Percentiles rank a stretch among this genome's conserved stretches.
Evolutionary conservation across 202 grass and related monocot genomes (phyloP).

Genomic region (Hordeum pubiflorum): DNA sequence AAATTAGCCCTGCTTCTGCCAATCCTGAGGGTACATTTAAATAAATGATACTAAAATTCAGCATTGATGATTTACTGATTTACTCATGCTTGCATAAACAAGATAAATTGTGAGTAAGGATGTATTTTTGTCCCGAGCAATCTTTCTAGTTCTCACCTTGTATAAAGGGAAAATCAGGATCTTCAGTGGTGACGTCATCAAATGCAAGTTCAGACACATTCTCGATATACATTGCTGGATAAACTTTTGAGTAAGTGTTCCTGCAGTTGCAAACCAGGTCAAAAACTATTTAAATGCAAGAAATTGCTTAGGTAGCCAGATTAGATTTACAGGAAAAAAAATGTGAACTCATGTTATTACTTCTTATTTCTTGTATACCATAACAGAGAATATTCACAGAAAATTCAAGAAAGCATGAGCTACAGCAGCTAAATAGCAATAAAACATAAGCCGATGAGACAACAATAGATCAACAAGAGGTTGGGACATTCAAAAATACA

Average conservation of each 20-base stretch:
- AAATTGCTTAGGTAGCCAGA: background rate
- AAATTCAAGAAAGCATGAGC: background rate
- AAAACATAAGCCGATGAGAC: background rate
- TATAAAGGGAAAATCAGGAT: slow-evolving; percentile 83
- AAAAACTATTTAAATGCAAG: slow-evolving; percentile 24
- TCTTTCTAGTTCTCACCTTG: slow-evolving; percentile 61
- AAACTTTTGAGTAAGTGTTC: slow-evolving; percentile 84
- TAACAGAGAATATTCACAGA: background rate
- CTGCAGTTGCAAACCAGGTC: slow-evolving; percentile 36
- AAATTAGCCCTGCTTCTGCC: slow-evolving; percentile 88
- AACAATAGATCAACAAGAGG: background rate
- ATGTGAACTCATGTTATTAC: background rate
- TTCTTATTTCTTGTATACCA: background rate
- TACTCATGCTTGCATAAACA: background rate
- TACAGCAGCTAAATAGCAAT: background rate
- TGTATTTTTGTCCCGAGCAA: background rate
- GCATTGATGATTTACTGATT: background rate
- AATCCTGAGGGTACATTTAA: slow-evolving; percentile 48
- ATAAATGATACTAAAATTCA: slow-evolving; percentile 12
- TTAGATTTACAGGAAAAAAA: background rate
- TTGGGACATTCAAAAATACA: background rate
- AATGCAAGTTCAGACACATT: slow-evolving; percentile 92
- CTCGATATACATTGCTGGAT: slow-evolving; percentile 96
- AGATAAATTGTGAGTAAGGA: background rate
- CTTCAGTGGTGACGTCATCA: slow-evolving; percentile 78